These are phyloP conservation scores for Phytophthora lateralis DNA, from an alignment of 352 stramenopile species.

Conservation along the genomic window DNA sequence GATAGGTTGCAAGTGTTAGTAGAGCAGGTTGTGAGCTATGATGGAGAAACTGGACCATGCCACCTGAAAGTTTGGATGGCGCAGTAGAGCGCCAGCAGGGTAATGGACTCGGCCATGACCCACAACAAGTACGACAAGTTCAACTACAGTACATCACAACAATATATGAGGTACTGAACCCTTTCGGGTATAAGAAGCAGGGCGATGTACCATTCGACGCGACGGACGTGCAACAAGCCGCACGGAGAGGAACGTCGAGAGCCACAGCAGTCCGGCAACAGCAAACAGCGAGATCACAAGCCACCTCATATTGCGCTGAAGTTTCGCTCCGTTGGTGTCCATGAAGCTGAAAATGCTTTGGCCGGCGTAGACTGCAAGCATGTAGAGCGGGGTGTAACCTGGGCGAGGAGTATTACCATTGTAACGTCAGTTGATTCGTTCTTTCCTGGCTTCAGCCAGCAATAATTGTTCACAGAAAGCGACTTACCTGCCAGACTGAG, in stretches of 20 bases:
- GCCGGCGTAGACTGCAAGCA: constrained; percentile 70
- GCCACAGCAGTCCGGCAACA: constrained; percentile 46
- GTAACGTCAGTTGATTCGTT: neutral
- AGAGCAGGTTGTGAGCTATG: neutral
- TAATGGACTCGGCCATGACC: constrained; percentile 68
- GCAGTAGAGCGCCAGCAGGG: constrained; percentile 62
- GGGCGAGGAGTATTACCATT: constrained; percentile 12
- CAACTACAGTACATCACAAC: constrained; percentile 39
- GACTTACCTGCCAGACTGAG: constrained; percentile 82
- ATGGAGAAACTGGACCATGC: constrained; percentile 4
- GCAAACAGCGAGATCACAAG: constrained; percentile 50
- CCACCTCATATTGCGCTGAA: constrained; percentile 70
- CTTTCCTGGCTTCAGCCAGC: too few species aligned
- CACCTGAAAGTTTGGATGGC: constrained; percentile 70
- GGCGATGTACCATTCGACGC: constrained; percentile 65
- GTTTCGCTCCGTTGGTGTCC: constrained; percentile 59
- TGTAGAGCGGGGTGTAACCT: constrained; percentile 93
- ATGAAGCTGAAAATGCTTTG: constrained; percentile 74
- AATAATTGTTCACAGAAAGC: neutral
- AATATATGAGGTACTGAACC: neutral
- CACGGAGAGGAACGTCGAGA: constrained; percentile 64
- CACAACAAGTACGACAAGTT: constrained; percentile 85
- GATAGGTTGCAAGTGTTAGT: neutral
- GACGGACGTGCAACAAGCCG: constrained; percentile 65
- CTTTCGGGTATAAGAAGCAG: neutral